These are phyloP conservation scores for Panus rudis DNA, from an alignment of 768 basidiomycete species.

Conservation along the genomic window DNA sequence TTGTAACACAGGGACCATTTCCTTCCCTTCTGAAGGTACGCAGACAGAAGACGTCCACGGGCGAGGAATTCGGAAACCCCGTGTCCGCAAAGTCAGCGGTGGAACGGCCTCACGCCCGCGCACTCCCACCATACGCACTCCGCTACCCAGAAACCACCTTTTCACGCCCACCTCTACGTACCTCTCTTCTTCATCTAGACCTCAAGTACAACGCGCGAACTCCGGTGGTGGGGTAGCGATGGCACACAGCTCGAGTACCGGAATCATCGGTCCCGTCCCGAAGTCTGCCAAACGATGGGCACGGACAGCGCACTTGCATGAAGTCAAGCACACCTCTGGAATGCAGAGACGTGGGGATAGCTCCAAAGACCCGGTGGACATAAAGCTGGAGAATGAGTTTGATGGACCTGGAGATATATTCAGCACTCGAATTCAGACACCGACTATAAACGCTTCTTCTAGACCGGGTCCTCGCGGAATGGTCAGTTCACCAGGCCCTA, in stretches of 20 bases:
- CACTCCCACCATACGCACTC: not conserved
- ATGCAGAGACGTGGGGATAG: too few species aligned
- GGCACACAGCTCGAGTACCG: constrained; percentile 15
- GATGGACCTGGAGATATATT: not conserved
- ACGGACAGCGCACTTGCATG: constrained; percentile 61
- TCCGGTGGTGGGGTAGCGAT: constrained; percentile 23
- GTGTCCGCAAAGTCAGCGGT: too few species aligned
- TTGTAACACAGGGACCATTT: too few species aligned
- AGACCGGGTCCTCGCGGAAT: too few species aligned
- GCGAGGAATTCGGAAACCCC: too few species aligned
- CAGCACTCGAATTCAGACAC: too few species aligned
- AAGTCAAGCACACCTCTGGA: constrained; percentile 31
- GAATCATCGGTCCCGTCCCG: constrained; percentile 29
- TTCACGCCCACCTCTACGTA: constrained; percentile 23
- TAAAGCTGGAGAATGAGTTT: not conserved
- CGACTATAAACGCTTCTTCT: too few species aligned
- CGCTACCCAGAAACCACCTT: constrained; percentile 7
- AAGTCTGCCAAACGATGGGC: constrained; percentile 54
- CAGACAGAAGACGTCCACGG: constrained; percentile 11
- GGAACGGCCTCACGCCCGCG: too few species aligned
- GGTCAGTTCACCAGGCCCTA: too few species aligned
- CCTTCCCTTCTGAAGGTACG: constrained; percentile 13
- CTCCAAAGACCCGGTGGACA: too few species aligned
- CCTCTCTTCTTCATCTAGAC: constrained; percentile 20
- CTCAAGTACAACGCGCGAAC: constrained; percentile 37